Evolutionary conservation across 208 protist genomes (phyloP), one percentile per base, ranked within the genome.

Genomic region (Angomonas deanei): DNA sequence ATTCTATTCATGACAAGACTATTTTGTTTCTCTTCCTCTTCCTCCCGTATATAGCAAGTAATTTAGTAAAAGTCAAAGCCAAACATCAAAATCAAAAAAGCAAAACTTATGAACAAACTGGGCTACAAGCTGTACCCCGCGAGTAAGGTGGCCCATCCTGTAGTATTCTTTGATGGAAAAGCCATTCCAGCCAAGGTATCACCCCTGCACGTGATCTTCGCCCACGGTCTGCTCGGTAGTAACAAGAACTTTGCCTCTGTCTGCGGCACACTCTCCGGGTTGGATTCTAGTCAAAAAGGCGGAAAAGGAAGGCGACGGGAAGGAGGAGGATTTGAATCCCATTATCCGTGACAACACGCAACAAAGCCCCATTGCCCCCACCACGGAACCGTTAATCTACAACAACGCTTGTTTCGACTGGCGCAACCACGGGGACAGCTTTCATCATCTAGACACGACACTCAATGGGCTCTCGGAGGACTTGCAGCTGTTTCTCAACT

Each of bases 361-460:
- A 15, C 36, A 42, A 15, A 15, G 11, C 30, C 24, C 53, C 4
- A 28, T 31, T 28, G 5, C 30, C 1, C 34, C 54, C 27, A 61
- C 70, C 24, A 38, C 31, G 13, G 19, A 58, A 13, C 55, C 52
- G 0, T 46, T 66, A 4, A 72, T 65, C 39, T 75, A 79, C 66
- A 50, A 32, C 13, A 69, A 49, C 17, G 59, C 39, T 10, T 66
- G 66, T 38, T 83, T 78, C 31, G 77, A 83, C 61, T 83, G 77
- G 72, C 63, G 73, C 49, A 80, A 78, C 57, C 72, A 84, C 70
- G 73, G 73, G 48, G 65, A 77, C 26, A 79, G 68, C 57, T 63
- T 30, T 1, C 72, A 84, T 66, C 54, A 69, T 30, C 26, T 63
- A 3, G 34, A 68, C 55, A 76, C 76, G 69, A 65, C 58, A 21